Evolutionary conservation across 768 basidiomycete species (phyloP).

Genomic region (Strobilomyces echinocephalus): DNA sequence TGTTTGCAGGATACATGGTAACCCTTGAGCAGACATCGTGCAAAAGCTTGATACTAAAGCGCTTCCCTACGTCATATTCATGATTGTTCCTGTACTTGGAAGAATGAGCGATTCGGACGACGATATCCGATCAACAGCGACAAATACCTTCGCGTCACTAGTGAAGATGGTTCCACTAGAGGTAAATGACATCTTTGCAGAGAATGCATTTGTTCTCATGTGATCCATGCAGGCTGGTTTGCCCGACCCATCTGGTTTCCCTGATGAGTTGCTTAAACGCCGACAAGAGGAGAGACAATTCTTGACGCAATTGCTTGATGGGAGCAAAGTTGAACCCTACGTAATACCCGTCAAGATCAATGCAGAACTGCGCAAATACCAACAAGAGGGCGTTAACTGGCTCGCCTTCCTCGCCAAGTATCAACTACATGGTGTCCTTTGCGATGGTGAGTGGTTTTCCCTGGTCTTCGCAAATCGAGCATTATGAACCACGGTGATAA

Average conservation of each 20-base stretch:
- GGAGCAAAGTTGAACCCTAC: constrained; percentile 91
- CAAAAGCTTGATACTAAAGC: constrained; percentile 90
- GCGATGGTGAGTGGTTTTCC: constrained; percentile 65
- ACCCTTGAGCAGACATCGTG: constrained; percentile 66
- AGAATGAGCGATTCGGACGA: constrained; percentile 96
- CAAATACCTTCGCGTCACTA: constrained; percentile 94
- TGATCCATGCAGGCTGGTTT: constrained; percentile 67
- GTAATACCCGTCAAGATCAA: constrained; percentile 81
- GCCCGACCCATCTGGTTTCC: constrained; percentile 93
- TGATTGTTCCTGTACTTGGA: constrained; percentile 93
- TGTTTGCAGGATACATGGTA: constrained; percentile 2
- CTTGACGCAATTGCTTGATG: constrained; percentile 89
- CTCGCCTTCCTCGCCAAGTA: constrained; percentile 97
- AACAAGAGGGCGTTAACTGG: constrained; percentile 99
- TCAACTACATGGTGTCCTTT: constrained; percentile 95
- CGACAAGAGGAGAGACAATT: constrained; percentile 88
- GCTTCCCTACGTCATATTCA: constrained; percentile 92
- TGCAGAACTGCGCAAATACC: constrained; percentile 93
- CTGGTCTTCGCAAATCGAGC: constrained; percentile 12
- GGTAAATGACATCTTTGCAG: constrained; percentile 40
- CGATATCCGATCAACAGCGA: constrained; percentile 86
- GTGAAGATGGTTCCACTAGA: constrained; percentile 99
- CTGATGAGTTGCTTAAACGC: constrained; percentile 78
- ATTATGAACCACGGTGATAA: background rate
- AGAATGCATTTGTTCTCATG: background rate